These are phyloP conservation scores for Tulasnella sp. DNA, from an alignment of 768 basidiomycete genomes.

Conservation along the genomic window DNA sequence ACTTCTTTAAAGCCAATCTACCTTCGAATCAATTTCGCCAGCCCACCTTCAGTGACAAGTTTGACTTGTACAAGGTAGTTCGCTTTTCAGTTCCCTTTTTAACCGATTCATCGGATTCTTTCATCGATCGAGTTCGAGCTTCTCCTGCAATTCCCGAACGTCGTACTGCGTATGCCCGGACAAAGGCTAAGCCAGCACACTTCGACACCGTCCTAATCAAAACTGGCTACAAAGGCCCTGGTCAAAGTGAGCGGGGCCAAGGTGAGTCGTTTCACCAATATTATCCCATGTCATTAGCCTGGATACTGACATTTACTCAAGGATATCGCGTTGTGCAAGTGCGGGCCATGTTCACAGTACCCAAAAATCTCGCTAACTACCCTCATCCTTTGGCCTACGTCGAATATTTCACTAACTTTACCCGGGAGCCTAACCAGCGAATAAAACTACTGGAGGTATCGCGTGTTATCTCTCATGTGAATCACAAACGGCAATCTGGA, in stretches of 20 bases:
- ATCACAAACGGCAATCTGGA: not conserved
- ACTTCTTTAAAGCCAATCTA: not conserved
- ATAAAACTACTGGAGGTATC: not conserved
- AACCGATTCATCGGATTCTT: not conserved
- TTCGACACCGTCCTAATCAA: constrained; percentile 17
- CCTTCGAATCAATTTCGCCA: not conserved
- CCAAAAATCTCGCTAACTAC: constrained; percentile 9
- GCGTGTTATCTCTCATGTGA: not conserved
- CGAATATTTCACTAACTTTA: constrained; percentile 21
- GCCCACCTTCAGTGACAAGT: constrained; percentile 1
- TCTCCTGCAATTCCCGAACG: not conserved
- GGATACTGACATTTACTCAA: not conserved
- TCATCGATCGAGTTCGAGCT: not conserved
- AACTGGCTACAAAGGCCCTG: too few species aligned
- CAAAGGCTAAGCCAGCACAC: not conserved
- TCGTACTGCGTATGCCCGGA: not conserved
- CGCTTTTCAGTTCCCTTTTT: not conserved
- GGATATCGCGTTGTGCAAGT: constrained; percentile 15
- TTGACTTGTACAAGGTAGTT: not conserved
- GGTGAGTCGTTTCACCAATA: not conserved
- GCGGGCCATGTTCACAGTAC: constrained; percentile 15
- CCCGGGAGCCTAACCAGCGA: not conserved
- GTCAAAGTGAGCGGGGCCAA: too few species aligned
- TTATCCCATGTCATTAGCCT: not conserved
- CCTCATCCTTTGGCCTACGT: constrained; percentile 21